Conservation (phyloP, 345 rosid genomes). For the Lumnitzera littorea region DNA sequence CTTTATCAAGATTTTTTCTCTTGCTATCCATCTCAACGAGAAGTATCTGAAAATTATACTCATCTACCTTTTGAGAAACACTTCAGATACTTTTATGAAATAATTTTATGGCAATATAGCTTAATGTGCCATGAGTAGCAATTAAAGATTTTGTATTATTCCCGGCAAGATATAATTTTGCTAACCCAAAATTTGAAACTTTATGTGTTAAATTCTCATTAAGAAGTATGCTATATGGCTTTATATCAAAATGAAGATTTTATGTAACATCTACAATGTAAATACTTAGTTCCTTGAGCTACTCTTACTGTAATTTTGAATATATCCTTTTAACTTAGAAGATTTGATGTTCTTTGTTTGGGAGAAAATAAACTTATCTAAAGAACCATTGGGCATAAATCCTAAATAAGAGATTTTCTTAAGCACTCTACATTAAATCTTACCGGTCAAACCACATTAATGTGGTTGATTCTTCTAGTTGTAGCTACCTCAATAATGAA, state of each 20-base stretch:
- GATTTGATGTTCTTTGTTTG: neutral
- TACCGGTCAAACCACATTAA: too few relatives aligned
- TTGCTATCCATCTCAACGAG: too few relatives aligned
- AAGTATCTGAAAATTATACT: too few relatives aligned
- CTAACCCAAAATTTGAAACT: conserved; percentile 7
- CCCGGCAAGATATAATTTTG: neutral
- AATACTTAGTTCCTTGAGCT: conserved; percentile 13
- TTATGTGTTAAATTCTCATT: conserved; percentile 6
- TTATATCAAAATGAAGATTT: conserved; percentile 15
- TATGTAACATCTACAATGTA: conserved; percentile 13
- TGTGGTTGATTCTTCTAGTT: too few relatives aligned
- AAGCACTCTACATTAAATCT: too few relatives aligned
- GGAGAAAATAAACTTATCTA: conserved; percentile 10
- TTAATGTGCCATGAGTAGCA: conserved; percentile 9
- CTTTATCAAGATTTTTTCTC: too few relatives aligned
- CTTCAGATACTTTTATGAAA: conserved; percentile 1
- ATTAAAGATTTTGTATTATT: conserved; percentile 2
- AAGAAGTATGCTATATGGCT: conserved; percentile 2
- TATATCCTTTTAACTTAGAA: conserved; percentile 10
- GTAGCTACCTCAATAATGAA: too few relatives aligned
- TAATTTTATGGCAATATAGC: conserved; percentile 7
- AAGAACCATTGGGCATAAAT: conserved; percentile 14
- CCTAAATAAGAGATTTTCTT: too few relatives aligned
- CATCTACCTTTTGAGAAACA: conserved; percentile 4
- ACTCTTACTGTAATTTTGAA: conserved; percentile 3